These are phyloP conservation scores for Fistulifera pelliculosa DNA, from an alignment of 108 stramenopile genomes.

Conservation along the genomic window DNA sequence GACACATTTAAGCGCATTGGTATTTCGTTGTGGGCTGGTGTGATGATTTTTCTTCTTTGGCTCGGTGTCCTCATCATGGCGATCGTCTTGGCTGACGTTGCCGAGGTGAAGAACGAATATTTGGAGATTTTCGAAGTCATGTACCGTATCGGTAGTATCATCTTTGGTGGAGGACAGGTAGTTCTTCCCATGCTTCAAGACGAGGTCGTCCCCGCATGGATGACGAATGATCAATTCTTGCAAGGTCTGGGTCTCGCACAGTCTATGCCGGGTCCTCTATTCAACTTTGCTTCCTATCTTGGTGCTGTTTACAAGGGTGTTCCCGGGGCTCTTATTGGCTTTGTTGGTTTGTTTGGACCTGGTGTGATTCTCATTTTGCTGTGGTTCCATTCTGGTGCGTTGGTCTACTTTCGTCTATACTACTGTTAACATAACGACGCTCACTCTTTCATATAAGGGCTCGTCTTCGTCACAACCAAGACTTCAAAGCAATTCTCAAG, in stretches of 20 bases:
- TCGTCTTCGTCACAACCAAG: constrained; percentile 59
- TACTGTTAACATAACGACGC: too few species aligned
- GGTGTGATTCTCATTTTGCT: constrained; percentile 86
- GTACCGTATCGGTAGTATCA: constrained; percentile 82
- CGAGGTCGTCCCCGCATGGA: constrained; percentile 86
- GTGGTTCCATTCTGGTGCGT: constrained; percentile 85
- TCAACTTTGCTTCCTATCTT: constrained; percentile 90
- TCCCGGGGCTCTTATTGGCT: constrained; percentile 78
- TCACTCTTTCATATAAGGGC: too few species aligned
- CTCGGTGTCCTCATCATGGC: constrained; percentile 36
- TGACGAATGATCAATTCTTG: constrained; percentile 62
- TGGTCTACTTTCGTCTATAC: too few species aligned
- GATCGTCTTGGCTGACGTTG: constrained; percentile 39
- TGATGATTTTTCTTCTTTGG: constrained; percentile 55
- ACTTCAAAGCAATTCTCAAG: constrained; percentile 67
- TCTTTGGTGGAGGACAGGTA: constrained; percentile 92
- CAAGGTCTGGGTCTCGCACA: constrained; percentile 70
- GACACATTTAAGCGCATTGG: constrained; percentile 65
- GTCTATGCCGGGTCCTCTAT: constrained; percentile 71
- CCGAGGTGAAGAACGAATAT: constrained; percentile 40
- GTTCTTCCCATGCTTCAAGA: constrained; percentile 89
- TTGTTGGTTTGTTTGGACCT: constrained; percentile 81
- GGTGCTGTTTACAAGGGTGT: constrained; percentile 82
- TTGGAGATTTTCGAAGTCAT: constrained; percentile 83
- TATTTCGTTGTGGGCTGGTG: constrained; percentile 59